These are phyloP conservation scores for Eutypella sp. DNA, from an alignment of 2,329 filamentous ascomycete genomes.

Conservation along the genomic window DNA sequence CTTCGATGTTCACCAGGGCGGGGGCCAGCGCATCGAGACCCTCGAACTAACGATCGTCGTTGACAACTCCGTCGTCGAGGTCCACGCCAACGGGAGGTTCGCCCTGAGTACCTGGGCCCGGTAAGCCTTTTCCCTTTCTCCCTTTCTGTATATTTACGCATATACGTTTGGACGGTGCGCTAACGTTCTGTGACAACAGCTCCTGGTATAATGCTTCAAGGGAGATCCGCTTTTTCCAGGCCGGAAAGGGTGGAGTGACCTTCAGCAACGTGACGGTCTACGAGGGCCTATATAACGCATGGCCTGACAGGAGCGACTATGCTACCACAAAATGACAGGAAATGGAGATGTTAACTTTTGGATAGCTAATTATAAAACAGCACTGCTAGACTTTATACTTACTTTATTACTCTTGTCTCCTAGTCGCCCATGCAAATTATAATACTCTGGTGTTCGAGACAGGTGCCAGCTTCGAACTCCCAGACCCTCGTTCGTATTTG, in stretches of 20 bases:
- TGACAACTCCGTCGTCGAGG: slow-evolving; percentile 32
- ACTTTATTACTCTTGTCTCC: too few relatives aligned
- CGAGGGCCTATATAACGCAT: slow-evolving; percentile 34
- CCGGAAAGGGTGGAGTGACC: slow-evolving; percentile 24
- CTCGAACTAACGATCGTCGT: slow-evolving; percentile 37
- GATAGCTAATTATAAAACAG: too few relatives aligned
- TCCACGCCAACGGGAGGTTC: slow-evolving; percentile 37
- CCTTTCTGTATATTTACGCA: neutral
- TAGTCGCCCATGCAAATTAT: too few relatives aligned
- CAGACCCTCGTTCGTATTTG: too few relatives aligned
- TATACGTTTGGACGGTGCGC: too few relatives aligned
- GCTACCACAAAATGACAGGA: too few relatives aligned
- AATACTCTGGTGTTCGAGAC: too few relatives aligned
- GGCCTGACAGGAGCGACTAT: slow-evolving; percentile 22
- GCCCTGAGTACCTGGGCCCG: slow-evolving; percentile 38
- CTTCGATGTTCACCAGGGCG: slow-evolving; percentile 31
- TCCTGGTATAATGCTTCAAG: slow-evolving; percentile 32
- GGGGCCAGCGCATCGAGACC: slow-evolving; percentile 27
- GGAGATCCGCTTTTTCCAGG: slow-evolving; percentile 30
- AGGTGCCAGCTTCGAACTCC: too few relatives aligned
- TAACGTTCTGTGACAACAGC: slow-evolving; percentile 20
- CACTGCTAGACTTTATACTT: too few relatives aligned
- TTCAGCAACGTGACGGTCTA: slow-evolving; percentile 29
- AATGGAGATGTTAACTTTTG: too few relatives aligned
- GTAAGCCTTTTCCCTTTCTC: slow-evolving; percentile 21